Evolutionary conservation across 768 basidiomycete genomes (phyloP), one percentile per base, ranked within the genome.

Genomic region (Pleurotus cornucopiae): DNA sequence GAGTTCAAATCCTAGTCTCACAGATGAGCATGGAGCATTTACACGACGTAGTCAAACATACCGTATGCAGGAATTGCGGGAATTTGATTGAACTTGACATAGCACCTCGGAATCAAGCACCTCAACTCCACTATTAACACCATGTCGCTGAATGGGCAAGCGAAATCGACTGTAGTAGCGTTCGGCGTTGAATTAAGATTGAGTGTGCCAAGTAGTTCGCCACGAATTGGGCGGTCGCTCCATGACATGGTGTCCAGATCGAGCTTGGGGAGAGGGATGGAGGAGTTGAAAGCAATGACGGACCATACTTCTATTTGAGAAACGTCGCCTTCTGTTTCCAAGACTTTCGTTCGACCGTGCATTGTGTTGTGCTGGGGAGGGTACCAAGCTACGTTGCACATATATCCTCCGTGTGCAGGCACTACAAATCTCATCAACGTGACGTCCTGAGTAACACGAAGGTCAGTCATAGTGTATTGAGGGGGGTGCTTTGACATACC

Each of bases 221-320:
- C 60, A 7, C 60, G 57, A 16, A 58, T 43, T 18, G 60, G 60
- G 11, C 57, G 52, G 5, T 51, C 55, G 46, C 37, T 16, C 58
- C 57, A 60, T 5, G 59, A 54, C 12, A 60, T 44, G 3, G 30
- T 14, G 39, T 61, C 57, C 43, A 49, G 58, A 18, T 58, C 54
- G 40, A 61, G 58, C n/a, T 49, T 51, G 41, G 46, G 45, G 2
- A 54, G 12, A 34, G 57, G 38, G 12, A 20, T 18, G 45, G 53
- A 39, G 30, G 44, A 13, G 26, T 58, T 48, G 21, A 57, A 52
- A 4, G 52, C 25, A 46, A 61, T 52, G 21, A 61, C 49, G 38
- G 57, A 58, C 60, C 60, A 61, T n/a, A 56, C 60, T 56, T 61
- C 60, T 53, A 61, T 51, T 43, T 61, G 52, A 25, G 57, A 49